Base-by-base conservation (phyloP, 768 basidiomycete species). In the Amanita pallidorosea region DNA sequence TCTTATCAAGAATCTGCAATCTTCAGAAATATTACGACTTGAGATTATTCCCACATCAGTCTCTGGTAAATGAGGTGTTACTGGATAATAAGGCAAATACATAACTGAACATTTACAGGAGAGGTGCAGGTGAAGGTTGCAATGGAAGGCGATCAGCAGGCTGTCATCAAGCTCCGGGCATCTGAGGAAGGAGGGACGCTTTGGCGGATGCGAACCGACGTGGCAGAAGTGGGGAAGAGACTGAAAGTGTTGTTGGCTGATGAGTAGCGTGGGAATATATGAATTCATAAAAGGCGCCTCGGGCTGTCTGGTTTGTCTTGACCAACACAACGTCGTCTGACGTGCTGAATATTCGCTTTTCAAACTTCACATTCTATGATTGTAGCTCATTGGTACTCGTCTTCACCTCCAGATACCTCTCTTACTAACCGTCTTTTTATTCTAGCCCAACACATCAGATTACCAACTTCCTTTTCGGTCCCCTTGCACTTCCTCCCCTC, bases 141-240 rank as follows among this genome's bases (percentile, higher is more conserved):
- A 31, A 17, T 18, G 46, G 40, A 54, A 31, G 47, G 49, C 9
- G 49, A 27, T 29, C 47, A 36, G 33, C 47, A 53, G 17, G 55
- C 47, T 7, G 76, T 74, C 5, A 68, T 70, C 11, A 76, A 83
- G 31, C 63, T 88, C 43, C 75, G 72, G 45, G 79, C 79, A 55
- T 74, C 74, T 17, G 81, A 84, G 4, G 86, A 85, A 36, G 80
- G 81, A 29, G 75, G 83, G 25, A 85, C 83, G 59, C 60, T 88
- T 42, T 88, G 86, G 85, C 75, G 80, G 45, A 48, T 87, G 53
- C 79, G 83, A 25, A 76, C 79, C 58, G 68, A 65, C 9, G 73
- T 81, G 47, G 58, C 56, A 13, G 63, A 57, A 13, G 55, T 84
- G 54, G 62, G 74, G 50, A 64, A 55, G 22, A 56, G 65, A 18